Conservation (phyloP, 495 filamentous ascomycete species). For the Pyronema domesticum region DNA sequence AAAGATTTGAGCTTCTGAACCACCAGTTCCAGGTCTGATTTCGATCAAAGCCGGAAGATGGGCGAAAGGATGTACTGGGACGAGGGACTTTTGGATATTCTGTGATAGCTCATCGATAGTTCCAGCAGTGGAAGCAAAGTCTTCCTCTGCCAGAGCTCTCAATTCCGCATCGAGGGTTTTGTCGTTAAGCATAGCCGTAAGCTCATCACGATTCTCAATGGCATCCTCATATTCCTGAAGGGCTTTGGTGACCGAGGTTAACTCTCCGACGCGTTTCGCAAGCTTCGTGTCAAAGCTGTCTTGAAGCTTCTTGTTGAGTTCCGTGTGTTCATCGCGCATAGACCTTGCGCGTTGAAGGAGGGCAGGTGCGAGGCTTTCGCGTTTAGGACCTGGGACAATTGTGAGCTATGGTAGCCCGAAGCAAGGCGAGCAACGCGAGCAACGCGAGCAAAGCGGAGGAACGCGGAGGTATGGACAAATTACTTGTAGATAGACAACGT, state of each 20-base stretch:
- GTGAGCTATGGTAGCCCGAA: background rate
- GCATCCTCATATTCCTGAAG: constrained; percentile 50
- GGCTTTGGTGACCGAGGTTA: constrained; percentile 46
- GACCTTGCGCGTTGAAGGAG: constrained; percentile 47
- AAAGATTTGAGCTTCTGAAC: constrained; percentile 77
- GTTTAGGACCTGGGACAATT: background rate
- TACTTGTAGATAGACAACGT: no score
- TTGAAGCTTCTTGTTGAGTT: constrained; percentile 37
- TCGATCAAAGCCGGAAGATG: constrained; percentile 80
- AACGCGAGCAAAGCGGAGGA: no score
- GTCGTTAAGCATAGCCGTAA: constrained; percentile 41
- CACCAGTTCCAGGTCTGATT: constrained; percentile 84
- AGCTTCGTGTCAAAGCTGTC: constrained; percentile 50
- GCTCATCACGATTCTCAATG: constrained; percentile 37
- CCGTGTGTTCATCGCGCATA: constrained; percentile 49
- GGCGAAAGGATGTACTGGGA: constrained; percentile 85
- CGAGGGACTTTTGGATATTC: constrained; percentile 52
- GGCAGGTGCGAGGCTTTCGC: background rate
- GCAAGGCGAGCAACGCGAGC: no score
- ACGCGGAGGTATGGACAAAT: no score
- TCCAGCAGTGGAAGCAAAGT: constrained; percentile 46
- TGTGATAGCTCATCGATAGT: constrained; percentile 40
- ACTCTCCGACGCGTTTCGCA: constrained; percentile 62
- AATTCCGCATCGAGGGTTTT: constrained; percentile 44
- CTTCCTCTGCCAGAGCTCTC: constrained; percentile 53